Percentiles rank a stretch among this genome's conserved stretches.
phyloP scores from a whole-genome alignment of 2,329 filamentous ascomycete genomes.

The Venturia nashicola region DNA sequence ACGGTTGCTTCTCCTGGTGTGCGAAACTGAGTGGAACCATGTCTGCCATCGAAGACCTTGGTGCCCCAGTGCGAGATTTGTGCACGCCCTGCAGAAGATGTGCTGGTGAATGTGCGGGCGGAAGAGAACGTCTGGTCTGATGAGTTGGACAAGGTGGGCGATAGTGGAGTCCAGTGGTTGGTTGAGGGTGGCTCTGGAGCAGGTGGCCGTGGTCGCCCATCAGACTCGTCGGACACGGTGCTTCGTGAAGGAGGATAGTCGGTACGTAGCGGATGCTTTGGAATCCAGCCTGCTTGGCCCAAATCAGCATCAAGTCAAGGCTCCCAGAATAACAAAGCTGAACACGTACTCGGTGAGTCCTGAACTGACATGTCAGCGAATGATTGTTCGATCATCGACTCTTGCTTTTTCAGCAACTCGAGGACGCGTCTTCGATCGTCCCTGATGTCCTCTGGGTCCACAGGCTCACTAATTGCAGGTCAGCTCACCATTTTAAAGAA shows the following conservation, averaged over 20 bases:
- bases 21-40: constrained; percentile 25
- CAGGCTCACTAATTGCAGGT: constrained; percentile 19
- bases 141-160: constrained; percentile 7
- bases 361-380: constrained; percentile 19
- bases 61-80: constrained; percentile 29
- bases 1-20: constrained; percentile 15
- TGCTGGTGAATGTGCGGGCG: constrained; percentile 13
- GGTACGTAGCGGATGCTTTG: constrained; percentile 9
- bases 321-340: background rate
- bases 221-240: constrained; percentile 4
- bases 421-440: constrained; percentile 18
- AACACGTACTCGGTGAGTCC: constrained; percentile 15
- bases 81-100: constrained; percentile 19
- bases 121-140: constrained; percentile 1
- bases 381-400: constrained; percentile 15
- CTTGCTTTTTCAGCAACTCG: constrained; percentile 23
- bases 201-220: constrained; percentile 4
- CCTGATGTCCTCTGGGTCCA: constrained; percentile 19
- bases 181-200: constrained; percentile 18
- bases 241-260: background rate
- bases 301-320: constrained; percentile 4
- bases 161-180: constrained; percentile 12
- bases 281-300: background rate
- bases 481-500: background rate
- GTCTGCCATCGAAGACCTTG: constrained; percentile 30